phyloP scores from a whole-genome alignment of 2,329 filamentous ascomycete genomes.

The Orbilia brochopaga region DNA sequence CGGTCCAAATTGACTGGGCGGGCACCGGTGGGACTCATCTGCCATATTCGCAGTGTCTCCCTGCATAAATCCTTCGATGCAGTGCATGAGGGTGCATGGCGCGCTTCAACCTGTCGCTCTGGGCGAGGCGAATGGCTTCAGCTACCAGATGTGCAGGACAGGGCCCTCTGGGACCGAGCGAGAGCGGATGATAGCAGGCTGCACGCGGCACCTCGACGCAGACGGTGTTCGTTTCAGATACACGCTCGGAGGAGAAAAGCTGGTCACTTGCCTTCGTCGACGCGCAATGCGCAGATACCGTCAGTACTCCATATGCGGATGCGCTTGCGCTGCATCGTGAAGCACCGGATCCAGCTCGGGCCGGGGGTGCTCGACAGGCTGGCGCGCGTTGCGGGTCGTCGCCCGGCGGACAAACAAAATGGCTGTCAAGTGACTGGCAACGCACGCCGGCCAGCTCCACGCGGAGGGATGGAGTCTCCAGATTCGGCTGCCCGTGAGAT shows the following conservation, averaged over 20 bases:
- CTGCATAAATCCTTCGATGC: background rate
- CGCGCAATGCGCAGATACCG: background rate
- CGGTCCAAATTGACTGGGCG: no score
- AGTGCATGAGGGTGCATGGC: background rate
- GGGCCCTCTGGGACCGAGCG: background rate
- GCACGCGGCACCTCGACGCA: background rate
- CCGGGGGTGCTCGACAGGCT: background rate
- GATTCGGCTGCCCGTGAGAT: conserved; percentile 49
- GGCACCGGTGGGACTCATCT: no score
- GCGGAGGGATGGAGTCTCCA: conserved; percentile 46
- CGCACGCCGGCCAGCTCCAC: conserved; percentile 19
- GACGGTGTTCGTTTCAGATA: background rate
- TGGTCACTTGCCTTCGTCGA: background rate
- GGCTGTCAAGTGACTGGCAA: conserved; percentile 19
- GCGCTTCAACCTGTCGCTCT: conserved; percentile 1
- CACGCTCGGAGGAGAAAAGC: background rate
- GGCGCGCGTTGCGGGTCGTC: conserved; percentile 16
- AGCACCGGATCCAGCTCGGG: background rate
- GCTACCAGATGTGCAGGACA: background rate
- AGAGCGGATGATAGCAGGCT: no score
- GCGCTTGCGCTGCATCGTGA: no score
- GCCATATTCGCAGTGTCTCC: no score
- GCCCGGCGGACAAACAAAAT: conserved; percentile 22
- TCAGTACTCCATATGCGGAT: no score
- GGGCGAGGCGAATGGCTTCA: background rate